Evolutionary conservation across 371 early-diverging fungal species (phyloP), one percentile per base, ranked within the genome.

Genomic region (Syncephalis plumigaleata): DNA sequence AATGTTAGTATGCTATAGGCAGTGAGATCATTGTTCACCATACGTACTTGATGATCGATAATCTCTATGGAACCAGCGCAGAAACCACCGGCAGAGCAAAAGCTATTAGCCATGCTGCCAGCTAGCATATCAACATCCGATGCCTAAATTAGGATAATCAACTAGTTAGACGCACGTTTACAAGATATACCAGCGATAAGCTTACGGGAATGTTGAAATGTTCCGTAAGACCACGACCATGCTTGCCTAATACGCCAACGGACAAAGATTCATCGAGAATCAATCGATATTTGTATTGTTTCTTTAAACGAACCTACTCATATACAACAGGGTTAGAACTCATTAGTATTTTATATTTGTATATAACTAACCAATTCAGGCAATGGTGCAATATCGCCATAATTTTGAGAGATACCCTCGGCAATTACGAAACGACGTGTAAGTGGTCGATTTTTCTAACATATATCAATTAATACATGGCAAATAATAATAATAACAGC

Each of bases 261-360:
- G 94, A 92, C 45, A 80, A 69, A 25, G 84, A 81, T 64, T 98
- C 99, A 59, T 99, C 99, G 36, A 99, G 60, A 53, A 99, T 91
- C 24, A 99, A 65, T 21, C 98, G 75, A 67, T 92, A 96, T 71
- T 97, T 96, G 82, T 84, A 97, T 60, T 85, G 81, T 45, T 87
- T 67, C 70, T 95, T 98, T 51, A 98, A 61, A 50, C 84, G 87
- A 48, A 91, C 59, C 65, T 73, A 58, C 1, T 21, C 15, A 45
- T 45, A 45, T n/a, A 18, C 21, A 42, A 13, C 16, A 42, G 11
- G 16, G n/a, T 17, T 2, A 38, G 17, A 17, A n/a, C 39, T 38
- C 39, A 38, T 38, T n/a, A 15, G 17, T 38, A 44, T 1, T 50
- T 17, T 9, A 5, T 22, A 27, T 36, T 25, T 18, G 3, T 9